Percentiles rank a stretch among this genome's conserved stretches.
Conservation (phyloP, 495 filamentous ascomycete genomes). For the Neurospora sp. region DNA sequence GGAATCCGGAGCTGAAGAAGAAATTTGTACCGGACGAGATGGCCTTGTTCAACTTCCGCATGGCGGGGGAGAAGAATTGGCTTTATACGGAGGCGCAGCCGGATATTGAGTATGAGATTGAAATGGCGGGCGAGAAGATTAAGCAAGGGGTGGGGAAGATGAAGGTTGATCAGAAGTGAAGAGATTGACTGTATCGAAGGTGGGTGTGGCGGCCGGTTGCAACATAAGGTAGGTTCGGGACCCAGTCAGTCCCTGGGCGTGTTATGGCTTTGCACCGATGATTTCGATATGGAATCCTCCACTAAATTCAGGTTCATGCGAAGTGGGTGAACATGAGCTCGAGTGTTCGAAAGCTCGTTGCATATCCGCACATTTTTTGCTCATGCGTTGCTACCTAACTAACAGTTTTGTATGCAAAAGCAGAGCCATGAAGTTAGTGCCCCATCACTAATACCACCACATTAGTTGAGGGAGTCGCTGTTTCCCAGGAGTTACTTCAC, state of each 20-base stretch:
- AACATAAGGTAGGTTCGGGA: neutral
- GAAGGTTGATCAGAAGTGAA: neutral
- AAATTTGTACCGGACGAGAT: conserved; percentile 39
- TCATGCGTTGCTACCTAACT: neutral
- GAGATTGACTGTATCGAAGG: too few species aligned
- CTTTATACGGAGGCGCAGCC: conserved; percentile 38
- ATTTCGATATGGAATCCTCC: neutral
- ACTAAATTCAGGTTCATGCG: neutral
- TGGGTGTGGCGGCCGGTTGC: neutral
- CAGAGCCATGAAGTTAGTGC: neutral
- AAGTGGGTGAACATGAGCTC: neutral
- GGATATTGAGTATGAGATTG: conserved; percentile 35
- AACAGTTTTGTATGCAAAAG: neutral
- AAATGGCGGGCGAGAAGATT: conserved; percentile 28
- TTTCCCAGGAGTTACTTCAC: neutral
- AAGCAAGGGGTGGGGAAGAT: neutral
- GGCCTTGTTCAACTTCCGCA: conserved; percentile 42
- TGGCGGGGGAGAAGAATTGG: conserved; percentile 35
- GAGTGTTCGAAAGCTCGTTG: neutral
- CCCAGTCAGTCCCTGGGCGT: neutral
- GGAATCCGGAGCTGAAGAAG: conserved; percentile 26
- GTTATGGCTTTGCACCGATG: neutral
- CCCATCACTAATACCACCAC: neutral
- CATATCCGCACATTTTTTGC: neutral
- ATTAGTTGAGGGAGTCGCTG: neutral